Conservation (phyloP, 1,284 basidiomycete genomes). For the Trametes polyzona region DNA sequence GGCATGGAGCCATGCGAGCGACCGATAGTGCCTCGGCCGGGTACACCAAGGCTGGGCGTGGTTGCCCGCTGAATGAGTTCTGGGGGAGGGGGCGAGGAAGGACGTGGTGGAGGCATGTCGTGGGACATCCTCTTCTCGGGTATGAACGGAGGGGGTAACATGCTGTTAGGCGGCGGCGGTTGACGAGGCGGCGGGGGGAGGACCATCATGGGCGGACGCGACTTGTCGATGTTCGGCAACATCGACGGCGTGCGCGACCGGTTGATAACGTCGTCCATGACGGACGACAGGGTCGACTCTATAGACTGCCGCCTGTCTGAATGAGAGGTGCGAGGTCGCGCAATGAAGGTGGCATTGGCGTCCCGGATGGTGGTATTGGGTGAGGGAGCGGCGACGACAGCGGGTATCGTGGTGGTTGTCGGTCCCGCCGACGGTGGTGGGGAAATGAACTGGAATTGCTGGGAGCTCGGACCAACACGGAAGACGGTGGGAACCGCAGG, state of each 20-base stretch:
- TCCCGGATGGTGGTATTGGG: slow-evolving; percentile 50
- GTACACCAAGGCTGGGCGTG: slow-evolving; percentile 77
- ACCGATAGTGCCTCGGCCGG: slow-evolving; percentile 49
- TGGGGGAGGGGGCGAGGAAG: slow-evolving; percentile 86
- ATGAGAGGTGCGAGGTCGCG: slow-evolving; percentile 44
- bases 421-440: slow-evolving; percentile 48
- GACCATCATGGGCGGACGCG: slow-evolving; percentile 83
- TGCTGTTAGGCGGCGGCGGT: slow-evolving; percentile 75
- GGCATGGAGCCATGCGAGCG: slow-evolving; percentile 71
- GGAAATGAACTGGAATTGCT: slow-evolving; percentile 79
- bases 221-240: slow-evolving; percentile 68
- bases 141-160: slow-evolving; percentile 77
- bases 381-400: slow-evolving; percentile 38
- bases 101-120: slow-evolving; percentile 75
- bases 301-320: slow-evolving; percentile 54
- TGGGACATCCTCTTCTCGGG: slow-evolving; percentile 65
- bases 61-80: slow-evolving; percentile 88
- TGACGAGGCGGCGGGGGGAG: slow-evolving; percentile 82
- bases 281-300: slow-evolving; percentile 65
- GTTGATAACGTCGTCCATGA: slow-evolving; percentile 44
- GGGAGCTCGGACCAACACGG: slow-evolving; percentile 56
- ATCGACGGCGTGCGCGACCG: slow-evolving; percentile 64
- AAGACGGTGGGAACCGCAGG: slow-evolving; percentile 29
- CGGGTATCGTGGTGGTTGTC: slow-evolving; percentile 33
- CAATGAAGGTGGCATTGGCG: slow-evolving; percentile 47